A percentile compares a stretch with the other conserved stretches of the same genome.
These are phyloP conservation scores for Picea mariana DNA, from an alignment of 83 land plant genomes.

Conservation along the genomic window DNA sequence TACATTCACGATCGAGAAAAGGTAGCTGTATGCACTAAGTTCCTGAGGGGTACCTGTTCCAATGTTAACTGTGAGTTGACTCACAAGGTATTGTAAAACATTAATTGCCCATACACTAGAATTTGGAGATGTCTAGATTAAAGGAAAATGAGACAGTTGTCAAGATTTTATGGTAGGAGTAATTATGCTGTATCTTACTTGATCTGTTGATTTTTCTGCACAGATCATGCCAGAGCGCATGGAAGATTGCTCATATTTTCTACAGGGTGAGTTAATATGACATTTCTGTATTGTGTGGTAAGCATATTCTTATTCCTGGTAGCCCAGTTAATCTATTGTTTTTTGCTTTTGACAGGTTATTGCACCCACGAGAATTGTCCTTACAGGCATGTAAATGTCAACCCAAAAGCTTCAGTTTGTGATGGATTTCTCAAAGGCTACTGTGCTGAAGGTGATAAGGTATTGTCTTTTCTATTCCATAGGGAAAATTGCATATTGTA, in stretches of 20 bases:
- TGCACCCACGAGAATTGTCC: slow-evolving; percentile 89
- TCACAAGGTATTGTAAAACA: slow-evolving; percentile 69
- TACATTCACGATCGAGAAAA: slow-evolving; percentile 95
- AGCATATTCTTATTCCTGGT: background rate
- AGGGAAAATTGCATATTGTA: too few relatives aligned
- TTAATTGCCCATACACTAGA: background rate
- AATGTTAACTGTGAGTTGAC: slow-evolving; percentile 75
- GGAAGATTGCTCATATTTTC: slow-evolving; percentile 97
- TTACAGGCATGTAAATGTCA: slow-evolving; percentile 96
- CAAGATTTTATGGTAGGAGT: background rate
- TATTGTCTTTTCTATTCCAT: slow-evolving; percentile 17
- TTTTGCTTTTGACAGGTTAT: slow-evolving; percentile 59
- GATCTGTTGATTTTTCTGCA: background rate
- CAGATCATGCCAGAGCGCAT: slow-evolving; percentile 99
- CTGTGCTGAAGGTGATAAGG: slow-evolving; percentile 95
- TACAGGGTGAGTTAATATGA: slow-evolving; percentile 59
- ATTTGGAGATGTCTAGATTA: slow-evolving; percentile 2
- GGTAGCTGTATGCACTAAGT: slow-evolving; percentile 93
- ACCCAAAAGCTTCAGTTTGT: slow-evolving; percentile 84
- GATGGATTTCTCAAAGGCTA: slow-evolving; percentile 96
- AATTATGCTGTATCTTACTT: background rate
- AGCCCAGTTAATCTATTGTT: slow-evolving; percentile 3
- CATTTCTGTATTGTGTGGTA: background rate
- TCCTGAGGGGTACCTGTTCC: slow-evolving; percentile 83
- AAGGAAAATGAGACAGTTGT: background rate